Percentiles rank a stretch among this genome's conserved stretches.
phyloP scores from a whole-genome alignment of 2,329 filamentous ascomycete species.

The Cryphonectria radicalis region DNA sequence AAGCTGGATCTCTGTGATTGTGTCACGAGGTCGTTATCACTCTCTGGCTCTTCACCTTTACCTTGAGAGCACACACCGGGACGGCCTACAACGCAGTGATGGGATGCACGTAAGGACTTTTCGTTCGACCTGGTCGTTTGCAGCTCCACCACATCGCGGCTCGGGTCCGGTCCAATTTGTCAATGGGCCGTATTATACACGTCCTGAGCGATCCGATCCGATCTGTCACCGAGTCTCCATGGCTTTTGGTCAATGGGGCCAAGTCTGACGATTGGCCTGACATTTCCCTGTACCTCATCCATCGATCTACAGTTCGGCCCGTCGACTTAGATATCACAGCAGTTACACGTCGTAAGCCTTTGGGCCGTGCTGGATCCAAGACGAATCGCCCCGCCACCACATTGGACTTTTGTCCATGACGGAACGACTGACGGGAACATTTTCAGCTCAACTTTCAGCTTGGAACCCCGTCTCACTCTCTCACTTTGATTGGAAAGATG shows the following conservation, averaged over 20 bases:
- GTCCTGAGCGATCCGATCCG: slow-evolving; percentile 27
- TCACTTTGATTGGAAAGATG: slow-evolving; percentile 25
- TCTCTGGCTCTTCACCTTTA: not conserved
- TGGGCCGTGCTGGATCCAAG: not conserved
- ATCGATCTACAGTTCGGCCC: not conserved
- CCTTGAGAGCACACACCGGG: not conserved
- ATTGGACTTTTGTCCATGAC: not conserved
- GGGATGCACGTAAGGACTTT: not conserved
- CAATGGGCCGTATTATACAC: slow-evolving; percentile 21
- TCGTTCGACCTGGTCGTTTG: slow-evolving; percentile 12
- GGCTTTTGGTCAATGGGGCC: not conserved
- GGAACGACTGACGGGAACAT: slow-evolving; percentile 12
- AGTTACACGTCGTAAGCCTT: not conserved
- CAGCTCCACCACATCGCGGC: slow-evolving; percentile 13
- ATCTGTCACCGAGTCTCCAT: not conserved
- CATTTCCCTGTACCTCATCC: not conserved
- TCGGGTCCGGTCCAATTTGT: not conserved
- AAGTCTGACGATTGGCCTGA: too few relatives aligned
- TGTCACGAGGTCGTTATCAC: slow-evolving; percentile 14
- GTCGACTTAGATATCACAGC: not conserved
- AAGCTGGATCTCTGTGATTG: slow-evolving; percentile 21
- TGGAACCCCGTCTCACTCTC: slow-evolving; percentile 14
- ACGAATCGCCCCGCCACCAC: not conserved
- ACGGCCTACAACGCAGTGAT: slow-evolving; percentile 2
- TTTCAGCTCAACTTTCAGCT: slow-evolving; percentile 14